Evolutionary conservation across 768 basidiomycete genomes (phyloP).

Genomic region (Pleurotus tuber-regium): DNA sequence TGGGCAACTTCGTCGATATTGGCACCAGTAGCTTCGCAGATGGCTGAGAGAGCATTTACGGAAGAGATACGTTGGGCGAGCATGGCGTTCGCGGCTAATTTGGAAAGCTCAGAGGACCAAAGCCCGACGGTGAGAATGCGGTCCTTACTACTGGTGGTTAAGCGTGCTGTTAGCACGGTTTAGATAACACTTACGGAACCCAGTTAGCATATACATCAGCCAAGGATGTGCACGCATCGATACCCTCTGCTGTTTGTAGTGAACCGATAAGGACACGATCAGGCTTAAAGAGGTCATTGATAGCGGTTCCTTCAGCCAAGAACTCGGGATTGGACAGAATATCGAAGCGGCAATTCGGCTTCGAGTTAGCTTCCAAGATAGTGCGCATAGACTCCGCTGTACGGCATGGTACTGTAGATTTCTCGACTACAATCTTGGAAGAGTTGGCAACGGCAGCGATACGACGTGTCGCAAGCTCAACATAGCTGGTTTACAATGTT

Average conservation of each 20-base stretch:
- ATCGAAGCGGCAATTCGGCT: slow-evolving; percentile 86
- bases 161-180: background rate
- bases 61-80: slow-evolving; percentile 99
- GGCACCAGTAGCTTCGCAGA: slow-evolving; percentile 98
- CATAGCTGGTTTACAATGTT: slow-evolving; percentile 60
- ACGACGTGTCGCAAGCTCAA: slow-evolving; percentile 94
- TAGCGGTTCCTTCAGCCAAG: slow-evolving; percentile 97
- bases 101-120: slow-evolving; percentile 98
- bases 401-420: slow-evolving; percentile 98
- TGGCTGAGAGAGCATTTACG: slow-evolving; percentile 95
- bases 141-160: slow-evolving; percentile 45
- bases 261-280: slow-evolving; percentile 98
- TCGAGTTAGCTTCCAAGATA: slow-evolving; percentile 98
- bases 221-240: slow-evolving; percentile 74
- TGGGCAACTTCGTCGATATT: slow-evolving; percentile 97
- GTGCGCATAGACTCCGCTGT: slow-evolving; percentile 99
- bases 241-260: slow-evolving; percentile 85
- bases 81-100: slow-evolving; percentile 99
- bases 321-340: slow-evolving; percentile 99
- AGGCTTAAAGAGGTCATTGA: slow-evolving; percentile 80
- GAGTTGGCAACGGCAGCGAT: slow-evolving; percentile 90
- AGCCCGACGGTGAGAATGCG: slow-evolving; percentile 91
- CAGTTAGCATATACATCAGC: slow-evolving; percentile 90
- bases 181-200: slow-evolving; percentile 74
- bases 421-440: slow-evolving; percentile 98